Percentiles rank a stretch among this genome's conserved stretches.
These are phyloP conservation scores for Zymoseptoria tritici DNA, from an alignment of 2,329 filamentous ascomycete genomes.

Conservation along the genomic window DNA sequence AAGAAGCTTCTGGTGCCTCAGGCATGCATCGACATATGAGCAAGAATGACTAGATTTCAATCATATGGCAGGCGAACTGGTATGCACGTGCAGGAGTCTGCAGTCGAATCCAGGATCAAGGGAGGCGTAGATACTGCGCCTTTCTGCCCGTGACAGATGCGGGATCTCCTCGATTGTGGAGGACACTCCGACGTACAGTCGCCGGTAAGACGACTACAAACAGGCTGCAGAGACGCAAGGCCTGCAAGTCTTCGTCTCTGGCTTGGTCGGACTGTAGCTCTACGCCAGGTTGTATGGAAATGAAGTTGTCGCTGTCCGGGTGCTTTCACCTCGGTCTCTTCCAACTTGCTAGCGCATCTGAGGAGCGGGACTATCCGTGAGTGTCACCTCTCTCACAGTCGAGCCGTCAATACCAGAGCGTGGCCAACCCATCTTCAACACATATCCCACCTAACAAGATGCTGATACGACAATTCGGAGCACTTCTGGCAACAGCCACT, in stretches of 20 bases:
- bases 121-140: no score
- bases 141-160: no score
- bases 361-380: background rate
- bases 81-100: no score
- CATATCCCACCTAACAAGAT: slow-evolving; percentile 13
- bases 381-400: background rate
- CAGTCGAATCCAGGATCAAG: no score
- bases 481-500: slow-evolving; percentile 20
- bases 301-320: no score
- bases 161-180: no score
- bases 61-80: background rate
- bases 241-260: no score
- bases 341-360: background rate
- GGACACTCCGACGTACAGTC: no score
- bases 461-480: slow-evolving; percentile 17
- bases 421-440: background rate
- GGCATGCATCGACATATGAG: background rate
- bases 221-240: no score
- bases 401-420: background rate
- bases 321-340: background rate
- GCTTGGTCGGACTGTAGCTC: no score
- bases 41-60: background rate
- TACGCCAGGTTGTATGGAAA: no score
- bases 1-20: background rate
- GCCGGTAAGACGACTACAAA: no score